phyloP scores from a whole-genome alignment of 2,329 filamentous ascomycete genomes.

The Periconia sp. region DNA sequence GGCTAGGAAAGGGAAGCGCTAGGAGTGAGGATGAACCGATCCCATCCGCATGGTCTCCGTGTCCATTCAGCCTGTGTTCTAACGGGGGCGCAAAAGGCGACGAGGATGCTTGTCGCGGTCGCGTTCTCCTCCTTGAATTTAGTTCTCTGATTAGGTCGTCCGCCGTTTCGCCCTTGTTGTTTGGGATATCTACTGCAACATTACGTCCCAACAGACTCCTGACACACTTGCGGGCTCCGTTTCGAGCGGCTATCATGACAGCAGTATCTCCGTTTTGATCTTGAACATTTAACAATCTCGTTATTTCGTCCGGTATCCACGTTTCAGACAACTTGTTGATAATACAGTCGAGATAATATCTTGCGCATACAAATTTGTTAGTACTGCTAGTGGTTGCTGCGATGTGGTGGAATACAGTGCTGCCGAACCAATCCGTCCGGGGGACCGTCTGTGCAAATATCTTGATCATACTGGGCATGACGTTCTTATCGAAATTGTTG shows the following conservation, averaged over 20 bases:
- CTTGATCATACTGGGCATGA: slow-evolving; percentile 81
- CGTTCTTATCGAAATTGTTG: slow-evolving; percentile 92
- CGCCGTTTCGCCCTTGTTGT: slow-evolving; percentile 78
- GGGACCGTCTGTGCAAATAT: slow-evolving; percentile 82
- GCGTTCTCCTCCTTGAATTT: slow-evolving; percentile 68
- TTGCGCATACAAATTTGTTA: slow-evolving; percentile 83
- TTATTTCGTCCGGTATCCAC: slow-evolving; percentile 73
- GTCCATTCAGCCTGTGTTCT: slow-evolving; percentile 36
- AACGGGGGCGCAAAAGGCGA: slow-evolving; percentile 55
- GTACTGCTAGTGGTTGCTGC: slow-evolving; percentile 83
- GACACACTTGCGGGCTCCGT: slow-evolving; percentile 78
- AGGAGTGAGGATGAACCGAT: slow-evolving; percentile 21
- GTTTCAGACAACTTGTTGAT: slow-evolving; percentile 83
- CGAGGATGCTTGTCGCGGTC: slow-evolving; percentile 72
- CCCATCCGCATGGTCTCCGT: slow-evolving; percentile 21
- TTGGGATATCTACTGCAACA: slow-evolving; percentile 79
- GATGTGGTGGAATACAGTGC: slow-evolving; percentile 92
- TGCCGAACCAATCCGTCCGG: slow-evolving; percentile 75
- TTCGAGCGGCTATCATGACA: slow-evolving; percentile 82
- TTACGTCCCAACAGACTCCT: slow-evolving; percentile 71
- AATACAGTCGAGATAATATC: slow-evolving; percentile 91
- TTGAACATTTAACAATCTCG: slow-evolving; percentile 76
- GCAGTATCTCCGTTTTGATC: slow-evolving; percentile 91
- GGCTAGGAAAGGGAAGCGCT: slow-evolving; percentile 25
- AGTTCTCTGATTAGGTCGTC: slow-evolving; percentile 77